A percentile compares a stretch with the other conserved stretches of the same genome.
Evolutionary conservation across 1,284 basidiomycete genomes (phyloP).

Genomic region (Ustilago xerochloae): DNA sequence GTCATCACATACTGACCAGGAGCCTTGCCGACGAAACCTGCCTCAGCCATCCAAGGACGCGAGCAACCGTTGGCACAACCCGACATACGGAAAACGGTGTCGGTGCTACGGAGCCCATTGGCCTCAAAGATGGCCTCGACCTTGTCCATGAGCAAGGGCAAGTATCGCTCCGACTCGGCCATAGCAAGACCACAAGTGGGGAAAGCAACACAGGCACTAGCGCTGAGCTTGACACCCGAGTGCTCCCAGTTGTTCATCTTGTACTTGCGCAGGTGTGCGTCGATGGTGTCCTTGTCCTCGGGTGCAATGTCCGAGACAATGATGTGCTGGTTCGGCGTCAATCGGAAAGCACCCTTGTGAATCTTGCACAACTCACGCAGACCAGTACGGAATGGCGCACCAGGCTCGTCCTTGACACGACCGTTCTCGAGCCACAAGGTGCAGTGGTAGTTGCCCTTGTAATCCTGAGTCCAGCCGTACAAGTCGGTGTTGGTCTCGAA

Average conservation of each 20-base stretch:
- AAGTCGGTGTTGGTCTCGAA: conserved; percentile 93
- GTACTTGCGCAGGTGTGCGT: conserved; percentile 83
- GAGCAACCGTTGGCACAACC: conserved; percentile 69
- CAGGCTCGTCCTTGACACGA: conserved; percentile 91
- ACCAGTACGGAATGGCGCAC: conserved; percentile 89
- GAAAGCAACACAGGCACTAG: conserved; percentile 87
- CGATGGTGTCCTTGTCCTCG: conserved; percentile 77
- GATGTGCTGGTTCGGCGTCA: conserved; percentile 89
- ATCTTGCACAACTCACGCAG: conserved; percentile 90
- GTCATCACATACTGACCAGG: conserved; percentile 94
- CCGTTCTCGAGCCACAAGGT: conserved; percentile 98
- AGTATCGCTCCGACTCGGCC: conserved; percentile 93
- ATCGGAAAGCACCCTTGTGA: conserved; percentile 91
- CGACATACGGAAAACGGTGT: conserved; percentile 94
- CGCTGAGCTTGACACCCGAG: conserved; percentile 78
- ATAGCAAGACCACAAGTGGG: conserved; percentile 93
- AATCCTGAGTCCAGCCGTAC: conserved; percentile 90
- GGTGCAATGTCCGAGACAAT: conserved; percentile 83
- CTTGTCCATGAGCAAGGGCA: conserved; percentile 94
- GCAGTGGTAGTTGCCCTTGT: conserved; percentile 90
- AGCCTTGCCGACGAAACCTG: conserved; percentile 96
- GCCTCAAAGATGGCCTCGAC: conserved; percentile 94
- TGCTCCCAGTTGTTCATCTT: conserved; percentile 89
- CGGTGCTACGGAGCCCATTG: conserved; percentile 88
- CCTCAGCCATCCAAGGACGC: conserved; percentile 91